Percentiles rank a stretch among this genome's conserved stretches.
These are phyloP conservation scores for Triadica sebifera DNA, from an alignment of 345 rosid genomes.

Conservation along the genomic window DNA sequence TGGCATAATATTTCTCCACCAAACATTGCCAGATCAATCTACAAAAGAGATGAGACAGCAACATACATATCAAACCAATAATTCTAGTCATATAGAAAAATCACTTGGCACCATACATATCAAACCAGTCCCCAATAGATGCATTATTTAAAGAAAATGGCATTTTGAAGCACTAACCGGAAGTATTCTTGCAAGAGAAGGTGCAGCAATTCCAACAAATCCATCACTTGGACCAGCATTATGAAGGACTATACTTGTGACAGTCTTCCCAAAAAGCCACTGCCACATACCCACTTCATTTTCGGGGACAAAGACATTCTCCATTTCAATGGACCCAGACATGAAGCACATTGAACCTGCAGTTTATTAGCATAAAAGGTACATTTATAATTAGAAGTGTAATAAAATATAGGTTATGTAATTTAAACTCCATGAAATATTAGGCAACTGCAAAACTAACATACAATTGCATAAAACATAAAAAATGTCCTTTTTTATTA, in stretches of 20 bases:
- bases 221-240: constrained; percentile 75
- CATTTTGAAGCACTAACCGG: constrained; percentile 62
- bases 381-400: neutral
- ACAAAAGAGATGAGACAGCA: constrained; percentile 21
- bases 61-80: constrained; percentile 15
- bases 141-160: neutral
- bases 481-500: neutral
- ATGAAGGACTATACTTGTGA: constrained; percentile 65
- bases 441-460: neutral
- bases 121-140: neutral
- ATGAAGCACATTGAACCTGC: constrained; percentile 93
- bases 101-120: neutral
- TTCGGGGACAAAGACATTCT: constrained; percentile 78
- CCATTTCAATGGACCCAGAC: constrained; percentile 94
- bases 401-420: neutral
- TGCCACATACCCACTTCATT: constrained; percentile 88
- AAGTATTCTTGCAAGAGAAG: constrained; percentile 91
- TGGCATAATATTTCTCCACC: constrained; percentile 94
- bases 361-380: constrained; percentile 13
- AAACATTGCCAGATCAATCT: constrained; percentile 90
- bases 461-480: constrained; percentile 3
- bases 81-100: constrained; percentile 4
- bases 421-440: neutral
- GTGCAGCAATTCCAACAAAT: constrained; percentile 91
- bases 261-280: constrained; percentile 90